Evolutionary conservation across 805 yeast species (phyloP), one percentile per base, ranked within the genome.

Genomic region (Wickerhamiella slavikovae): DNA sequence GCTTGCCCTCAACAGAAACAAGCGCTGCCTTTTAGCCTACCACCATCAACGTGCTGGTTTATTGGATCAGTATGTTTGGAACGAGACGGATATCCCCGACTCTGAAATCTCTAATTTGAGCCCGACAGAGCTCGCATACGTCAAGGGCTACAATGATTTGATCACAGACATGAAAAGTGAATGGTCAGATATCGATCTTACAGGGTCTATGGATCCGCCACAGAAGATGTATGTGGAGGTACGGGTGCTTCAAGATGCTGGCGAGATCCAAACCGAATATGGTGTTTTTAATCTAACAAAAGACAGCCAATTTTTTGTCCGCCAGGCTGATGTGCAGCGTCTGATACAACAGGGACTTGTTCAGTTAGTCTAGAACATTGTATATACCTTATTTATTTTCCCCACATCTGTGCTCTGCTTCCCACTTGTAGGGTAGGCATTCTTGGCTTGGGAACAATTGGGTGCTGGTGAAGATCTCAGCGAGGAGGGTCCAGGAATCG

Each of bases 221-320:
- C 66, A 65, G 22, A 91, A 80, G 40, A 76, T 89, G 17, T 89
- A 85, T 42, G 77, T 85, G 7, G 98, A 85, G 44, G 96, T 89
- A 4, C 58, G 98, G 34, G 96, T 85, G 5, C 52, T 85, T 29
- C 76, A 76, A 47, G 92, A 85, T 43, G 95, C 93, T 0, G 98
- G 98, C 2, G 96, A 89, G 47, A 80, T 85, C 21, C 94, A 83
- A 46, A 89, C 98, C 0, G 98, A 85, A 48, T 85, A 85, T 43
- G 98, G 58, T 15, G 93, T 80, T 3, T 82, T 89, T 55, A 83
- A 83, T 43, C 55, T 89, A 38, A 78, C 91, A 3, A 85, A 83
- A 44, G 85, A 85, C 48, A 77, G 93, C 3, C 96, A 89, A 46
- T 83, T 85, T 46, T 85, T 77, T 46, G 95, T 85, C 13, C 61